phyloP scores from a whole-genome alignment of 2,329 filamentous ascomycete species.

The Dactylellina leptospora region DNA sequence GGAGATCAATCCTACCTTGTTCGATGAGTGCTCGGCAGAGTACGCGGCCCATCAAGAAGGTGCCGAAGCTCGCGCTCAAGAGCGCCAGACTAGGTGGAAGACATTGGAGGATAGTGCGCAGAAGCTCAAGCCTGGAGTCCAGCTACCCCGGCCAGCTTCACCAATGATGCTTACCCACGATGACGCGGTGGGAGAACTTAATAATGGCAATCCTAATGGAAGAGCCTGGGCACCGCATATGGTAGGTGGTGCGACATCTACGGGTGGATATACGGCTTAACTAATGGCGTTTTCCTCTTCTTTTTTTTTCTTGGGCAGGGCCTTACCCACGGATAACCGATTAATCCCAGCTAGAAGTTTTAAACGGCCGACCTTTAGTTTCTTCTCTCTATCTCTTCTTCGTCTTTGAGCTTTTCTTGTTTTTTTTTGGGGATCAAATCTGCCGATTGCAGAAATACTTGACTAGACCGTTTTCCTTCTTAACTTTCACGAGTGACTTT shows the following conservation, averaged over 20 bases:
- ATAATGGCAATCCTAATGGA: slow-evolving; percentile 49
- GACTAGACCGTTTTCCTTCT: slow-evolving; percentile 21
- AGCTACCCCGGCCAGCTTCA: slow-evolving; percentile 35
- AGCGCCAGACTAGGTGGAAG: slow-evolving; percentile 88
- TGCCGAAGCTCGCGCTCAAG: slow-evolving; percentile 81
- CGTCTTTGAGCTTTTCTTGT: slow-evolving; percentile 6
- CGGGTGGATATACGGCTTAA: slow-evolving; percentile 23
- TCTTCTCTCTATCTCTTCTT: slow-evolving; percentile 11
- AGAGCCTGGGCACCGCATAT: slow-evolving; percentile 51
- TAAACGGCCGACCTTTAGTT: too few relatives aligned
- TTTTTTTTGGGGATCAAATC: slow-evolving; percentile 35
- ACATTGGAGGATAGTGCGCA: slow-evolving; percentile 72
- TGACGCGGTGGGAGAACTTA: slow-evolving; percentile 30
- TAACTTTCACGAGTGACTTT: slow-evolving; percentile 20
- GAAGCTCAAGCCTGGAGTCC: slow-evolving; percentile 31
- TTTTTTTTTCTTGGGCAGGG: slow-evolving; percentile 31
- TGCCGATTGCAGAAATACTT: slow-evolving; percentile 24
- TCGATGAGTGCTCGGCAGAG: slow-evolving; percentile 97
- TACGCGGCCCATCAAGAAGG: slow-evolving; percentile 97
- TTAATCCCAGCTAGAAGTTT: neutral
- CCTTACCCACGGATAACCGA: slow-evolving; percentile 41
- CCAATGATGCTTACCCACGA: slow-evolving; percentile 52
- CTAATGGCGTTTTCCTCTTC: slow-evolving; percentile 34
- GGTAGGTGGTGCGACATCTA: slow-evolving; percentile 45
- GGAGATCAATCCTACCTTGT: slow-evolving; percentile 98